Evolutionary conservation across 192 early-diverging fungal genomes (phyloP).

Genomic region (Backusella morwellensis): DNA sequence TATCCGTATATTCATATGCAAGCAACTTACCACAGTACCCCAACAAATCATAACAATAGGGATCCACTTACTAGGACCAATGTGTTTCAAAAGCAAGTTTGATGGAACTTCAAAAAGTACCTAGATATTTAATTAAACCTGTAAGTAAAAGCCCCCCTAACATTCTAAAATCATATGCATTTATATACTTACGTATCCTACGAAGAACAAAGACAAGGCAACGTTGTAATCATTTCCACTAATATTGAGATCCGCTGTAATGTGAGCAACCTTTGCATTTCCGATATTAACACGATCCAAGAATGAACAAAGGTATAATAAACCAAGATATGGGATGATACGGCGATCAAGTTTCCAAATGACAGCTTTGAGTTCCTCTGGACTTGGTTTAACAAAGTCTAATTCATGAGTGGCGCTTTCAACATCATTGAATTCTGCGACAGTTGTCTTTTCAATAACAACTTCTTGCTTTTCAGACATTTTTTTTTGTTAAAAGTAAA

Average conservation of each 20-base stretch:
- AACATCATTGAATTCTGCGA: background rate
- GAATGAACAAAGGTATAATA: conserved; percentile 67
- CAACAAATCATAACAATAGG: conserved; percentile 56
- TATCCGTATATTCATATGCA: background rate
- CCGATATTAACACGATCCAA: conserved; percentile 75
- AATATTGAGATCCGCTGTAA: conserved; percentile 45
- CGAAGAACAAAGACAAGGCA: conserved; percentile 66
- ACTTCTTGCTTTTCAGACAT: background rate
- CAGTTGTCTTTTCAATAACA: background rate
- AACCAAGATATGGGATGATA: conserved; percentile 57
- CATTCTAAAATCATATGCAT: background rate
- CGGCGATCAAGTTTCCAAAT: conserved; percentile 62
- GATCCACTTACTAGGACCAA: conserved; percentile 58
- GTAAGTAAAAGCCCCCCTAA: background rate
- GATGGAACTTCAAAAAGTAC: conserved; percentile 74
- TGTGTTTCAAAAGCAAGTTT: conserved; percentile 61
- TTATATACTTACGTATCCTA: conserved; percentile 49
- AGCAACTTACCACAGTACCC: conserved; percentile 35
- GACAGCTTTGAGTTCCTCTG: conserved; percentile 39
- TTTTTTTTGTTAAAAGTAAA: background rate
- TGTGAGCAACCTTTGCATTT: conserved; percentile 58
- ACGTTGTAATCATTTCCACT: conserved; percentile 51
- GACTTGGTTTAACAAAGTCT: conserved; percentile 1
- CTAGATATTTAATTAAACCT: conserved; percentile 27
- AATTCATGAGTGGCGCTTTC: background rate